Evolutionary conservation across 257 asterid species (phyloP), one percentile per base, ranked within the genome.

Genomic region (Solanum tacnaense): DNA sequence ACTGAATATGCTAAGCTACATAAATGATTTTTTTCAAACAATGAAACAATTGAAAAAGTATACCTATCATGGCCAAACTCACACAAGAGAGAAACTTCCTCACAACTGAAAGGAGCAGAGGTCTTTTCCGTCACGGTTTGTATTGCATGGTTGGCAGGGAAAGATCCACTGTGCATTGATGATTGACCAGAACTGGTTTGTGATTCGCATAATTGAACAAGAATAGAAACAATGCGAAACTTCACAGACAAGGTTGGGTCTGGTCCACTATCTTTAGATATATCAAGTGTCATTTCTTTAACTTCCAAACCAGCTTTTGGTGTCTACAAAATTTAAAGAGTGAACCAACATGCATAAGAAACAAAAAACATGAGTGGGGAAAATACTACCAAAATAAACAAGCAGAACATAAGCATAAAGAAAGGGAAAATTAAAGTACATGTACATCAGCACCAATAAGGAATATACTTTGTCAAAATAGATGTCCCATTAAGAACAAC

Each of bases 11-110:
- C 62, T 81, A 27, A 49, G 36, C 85, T 46, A 27, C 68, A 81
- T 46, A 29, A 38, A 49, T 81, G 41, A 29, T 3, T 29, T 0
- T 29, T 49, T 81, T 29, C 36, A 81, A 81, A 74, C 82, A 44
- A 79, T 79, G 67, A 27, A 79, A 79, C 65, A 81, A 81, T 9
- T 81, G 68, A 81, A 49, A 44, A 81, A 31, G 68, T 90, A 79
- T 90, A 97, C 99, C 99, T 94, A 88, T 93, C 94, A 94, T 96
- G 97, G 87, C 98, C 98, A 90, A 96, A 88, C 90, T 96, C 98
- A 90, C 98, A 95, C 93, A 92, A 88, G 88, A 96, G 92, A 87
- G 97, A 92, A 85, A 96, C 91, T 88, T 96, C 98, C 93, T 95
- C 98, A 87, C 99, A 97, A 91, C 92, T 93, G 91, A 97, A 93